Percentiles rank a stretch among this genome's conserved stretches.
phyloP scores from a whole-genome alignment of 352 stramenopile genomes.

The Phytophthora podocarpi region DNA sequence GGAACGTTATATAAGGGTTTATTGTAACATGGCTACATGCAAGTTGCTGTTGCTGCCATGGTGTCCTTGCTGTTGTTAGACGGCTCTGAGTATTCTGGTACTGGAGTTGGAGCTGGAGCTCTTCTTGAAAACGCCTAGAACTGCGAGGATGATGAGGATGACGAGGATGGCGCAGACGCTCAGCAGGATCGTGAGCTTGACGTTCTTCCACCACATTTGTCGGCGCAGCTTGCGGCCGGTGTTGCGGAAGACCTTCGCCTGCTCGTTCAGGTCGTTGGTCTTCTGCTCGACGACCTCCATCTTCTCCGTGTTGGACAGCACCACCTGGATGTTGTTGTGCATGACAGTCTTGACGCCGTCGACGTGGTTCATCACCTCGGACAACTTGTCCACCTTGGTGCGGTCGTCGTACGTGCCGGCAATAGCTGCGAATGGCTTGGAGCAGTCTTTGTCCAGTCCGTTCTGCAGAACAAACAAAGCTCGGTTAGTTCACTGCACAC shows the following conservation, averaged over 20 bases:
- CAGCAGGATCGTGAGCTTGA: constrained; percentile 76
- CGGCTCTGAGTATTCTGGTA: constrained; percentile 20
- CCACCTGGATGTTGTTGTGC: constrained; percentile 90
- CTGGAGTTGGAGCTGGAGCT: constrained; percentile 31
- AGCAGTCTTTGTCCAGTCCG: constrained; percentile 79
- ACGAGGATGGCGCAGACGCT: constrained; percentile 67
- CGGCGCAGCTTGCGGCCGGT: constrained; percentile 78
- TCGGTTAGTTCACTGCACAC: background rate
- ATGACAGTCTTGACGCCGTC: constrained; percentile 85
- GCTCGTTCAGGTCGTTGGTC: constrained; percentile 87
- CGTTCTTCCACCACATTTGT: constrained; percentile 89
- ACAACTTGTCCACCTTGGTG: constrained; percentile 89
- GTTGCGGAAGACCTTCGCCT: constrained; percentile 88
- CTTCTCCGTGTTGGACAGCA: constrained; percentile 88
- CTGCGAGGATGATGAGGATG: constrained; percentile 75
- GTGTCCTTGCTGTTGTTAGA: constrained; percentile 4
- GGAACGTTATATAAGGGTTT: constrained; percentile 10
- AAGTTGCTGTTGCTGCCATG: constrained; percentile 6
- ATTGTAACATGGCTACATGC: constrained; percentile 21
- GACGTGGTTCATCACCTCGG: constrained; percentile 83
- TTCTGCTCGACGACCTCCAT: constrained; percentile 90
- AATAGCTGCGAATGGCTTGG: constrained; percentile 65
- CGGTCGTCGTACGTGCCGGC: constrained; percentile 81
- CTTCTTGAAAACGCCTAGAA: constrained; percentile 80
- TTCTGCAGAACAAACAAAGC: constrained; percentile 39